Conservation (phyloP, 495 filamentous ascomycete genomes). For the Articulospora tetracladia region DNA sequence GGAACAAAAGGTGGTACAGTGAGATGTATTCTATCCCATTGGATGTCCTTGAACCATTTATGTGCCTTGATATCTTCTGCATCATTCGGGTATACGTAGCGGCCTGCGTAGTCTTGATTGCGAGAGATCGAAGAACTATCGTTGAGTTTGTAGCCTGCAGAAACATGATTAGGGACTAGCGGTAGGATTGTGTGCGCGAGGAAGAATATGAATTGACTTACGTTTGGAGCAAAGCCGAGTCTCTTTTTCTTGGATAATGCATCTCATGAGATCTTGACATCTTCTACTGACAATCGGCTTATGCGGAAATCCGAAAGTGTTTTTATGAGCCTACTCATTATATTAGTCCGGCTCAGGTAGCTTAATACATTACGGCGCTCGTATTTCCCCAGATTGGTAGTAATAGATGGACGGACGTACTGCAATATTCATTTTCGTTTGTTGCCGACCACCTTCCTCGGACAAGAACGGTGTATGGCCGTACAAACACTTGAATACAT, state of each 20-base stretch:
- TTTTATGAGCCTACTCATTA: conserved; percentile 42
- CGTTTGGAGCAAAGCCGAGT: conserved; percentile 66
- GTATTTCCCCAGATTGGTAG: too few species aligned
- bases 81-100: conserved; percentile 73
- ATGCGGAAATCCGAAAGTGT: conserved; percentile 59
- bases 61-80: conserved; percentile 76
- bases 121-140: conserved; percentile 3
- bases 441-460: conserved; percentile 64
- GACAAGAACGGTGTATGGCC: conserved; percentile 86
- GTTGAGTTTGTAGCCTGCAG: conserved; percentile 40
- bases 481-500: conserved; percentile 69
- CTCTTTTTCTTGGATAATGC: conserved; percentile 74
- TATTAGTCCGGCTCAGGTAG: neutral
- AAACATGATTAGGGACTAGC: too few species aligned
- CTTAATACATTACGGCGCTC: neutral
- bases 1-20: conserved; percentile 75
- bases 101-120: conserved; percentile 53
- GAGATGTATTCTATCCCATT: conserved; percentile 65
- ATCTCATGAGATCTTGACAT: conserved; percentile 69
- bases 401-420: conserved; percentile 39
- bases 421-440: conserved; percentile 77
- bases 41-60: conserved; percentile 64
- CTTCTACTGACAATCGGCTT: conserved; percentile 53
- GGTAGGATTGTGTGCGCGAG: too few species aligned
- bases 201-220: too few species aligned